Conservation (phyloP, 805 yeast genomes). For the Komagataella phaffii region DNA sequence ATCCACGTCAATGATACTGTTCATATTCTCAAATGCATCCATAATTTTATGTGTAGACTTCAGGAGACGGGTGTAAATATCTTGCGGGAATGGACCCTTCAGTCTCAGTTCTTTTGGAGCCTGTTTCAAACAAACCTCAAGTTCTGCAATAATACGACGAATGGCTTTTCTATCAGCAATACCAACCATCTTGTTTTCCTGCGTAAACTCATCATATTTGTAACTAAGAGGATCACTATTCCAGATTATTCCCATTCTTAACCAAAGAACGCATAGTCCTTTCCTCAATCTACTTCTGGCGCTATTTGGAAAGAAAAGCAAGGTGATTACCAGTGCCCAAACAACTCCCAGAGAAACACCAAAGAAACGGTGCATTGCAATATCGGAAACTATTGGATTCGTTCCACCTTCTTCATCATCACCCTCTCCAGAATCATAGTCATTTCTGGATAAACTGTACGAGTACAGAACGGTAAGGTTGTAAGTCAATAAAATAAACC, state of each 20-base stretch:
- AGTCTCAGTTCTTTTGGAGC: constrained; percentile 67
- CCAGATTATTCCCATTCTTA: constrained; percentile 73
- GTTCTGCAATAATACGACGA: constrained; percentile 42
- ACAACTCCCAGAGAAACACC: constrained; percentile 62
- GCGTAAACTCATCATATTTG: constrained; percentile 14
- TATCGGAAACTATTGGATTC: constrained; percentile 52
- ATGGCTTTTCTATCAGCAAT: constrained; percentile 27
- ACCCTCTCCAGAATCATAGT: constrained; percentile 25
- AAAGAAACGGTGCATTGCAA: constrained; percentile 66
- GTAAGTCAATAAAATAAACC: constrained; percentile 62
- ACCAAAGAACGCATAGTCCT: constrained; percentile 60
- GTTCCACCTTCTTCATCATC: constrained; percentile 54
- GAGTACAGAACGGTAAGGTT: constrained; percentile 70
- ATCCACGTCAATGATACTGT: constrained; percentile 53
- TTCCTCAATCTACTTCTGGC: constrained; percentile 57
- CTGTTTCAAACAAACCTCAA: constrained; percentile 46
- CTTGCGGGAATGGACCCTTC: constrained; percentile 57
- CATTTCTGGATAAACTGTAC: constrained; percentile 49
- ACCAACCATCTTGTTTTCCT: constrained; percentile 21
- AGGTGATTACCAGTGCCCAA: constrained; percentile 65
- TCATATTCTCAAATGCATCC: constrained; percentile 66
- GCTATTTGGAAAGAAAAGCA: constrained; percentile 57
- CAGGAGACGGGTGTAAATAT: constrained; percentile 35
- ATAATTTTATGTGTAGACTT: constrained; percentile 48
- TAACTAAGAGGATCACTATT: constrained; percentile 55